Percentiles rank a stretch among this genome's conserved stretches.
Conservation (phyloP, 208 protist species). For the Acanthamoeba lenticulata region DNA sequence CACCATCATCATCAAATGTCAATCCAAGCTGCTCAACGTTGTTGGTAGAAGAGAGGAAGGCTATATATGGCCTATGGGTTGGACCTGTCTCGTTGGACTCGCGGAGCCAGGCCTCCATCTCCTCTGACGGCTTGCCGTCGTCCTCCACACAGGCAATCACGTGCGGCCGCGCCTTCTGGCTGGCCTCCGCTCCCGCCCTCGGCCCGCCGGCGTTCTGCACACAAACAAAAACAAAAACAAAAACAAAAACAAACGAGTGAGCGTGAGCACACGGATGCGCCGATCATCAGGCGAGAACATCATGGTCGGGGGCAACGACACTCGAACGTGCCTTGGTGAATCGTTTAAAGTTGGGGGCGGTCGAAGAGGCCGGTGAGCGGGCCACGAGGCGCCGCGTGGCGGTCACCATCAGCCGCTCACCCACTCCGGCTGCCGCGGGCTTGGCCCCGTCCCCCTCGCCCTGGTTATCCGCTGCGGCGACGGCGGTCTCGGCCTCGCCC, state of each 20-base stretch:
- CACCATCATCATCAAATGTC: background rate
- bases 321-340: background rate
- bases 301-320: background rate
- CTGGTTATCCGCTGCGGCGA: background rate
- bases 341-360: background rate
- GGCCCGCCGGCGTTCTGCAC: background rate
- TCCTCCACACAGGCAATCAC: background rate
- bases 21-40: background rate
- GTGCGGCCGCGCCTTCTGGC: background rate
- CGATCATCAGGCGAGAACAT: too few relatives aligned
- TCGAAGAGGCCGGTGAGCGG: background rate
- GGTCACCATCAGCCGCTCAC: background rate
- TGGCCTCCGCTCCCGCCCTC: background rate
- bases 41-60: background rate
- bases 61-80: background rate
- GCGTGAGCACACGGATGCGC: background rate
- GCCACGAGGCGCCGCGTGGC: background rate
- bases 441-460: background rate
- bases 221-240: background rate
- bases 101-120: background rate
- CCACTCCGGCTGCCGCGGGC: background rate
- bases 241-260: background rate
- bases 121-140: background rate
- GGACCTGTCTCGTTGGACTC: background rate
- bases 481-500: background rate